Conservation (phyloP, 495 filamentous ascomycete genomes). For the Gamarada debralockiae region DNA sequence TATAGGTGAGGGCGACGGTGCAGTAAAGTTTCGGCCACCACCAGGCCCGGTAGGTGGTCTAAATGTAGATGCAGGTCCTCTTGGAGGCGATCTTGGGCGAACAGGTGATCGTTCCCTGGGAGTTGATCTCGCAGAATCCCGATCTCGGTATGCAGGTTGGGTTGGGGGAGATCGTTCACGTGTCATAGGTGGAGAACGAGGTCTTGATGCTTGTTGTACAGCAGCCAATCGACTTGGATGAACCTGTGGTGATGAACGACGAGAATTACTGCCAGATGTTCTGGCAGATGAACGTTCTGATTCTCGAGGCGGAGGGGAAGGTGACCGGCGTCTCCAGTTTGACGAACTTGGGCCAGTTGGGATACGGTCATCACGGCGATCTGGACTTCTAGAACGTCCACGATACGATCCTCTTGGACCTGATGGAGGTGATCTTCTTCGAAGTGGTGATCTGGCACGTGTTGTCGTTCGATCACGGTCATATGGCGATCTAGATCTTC, state of each 20-base stretch:
- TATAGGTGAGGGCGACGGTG: conserved; percentile 7
- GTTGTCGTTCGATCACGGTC: conserved; percentile 20
- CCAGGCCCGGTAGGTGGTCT: conserved; percentile 24
- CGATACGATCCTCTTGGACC: conserved; percentile 20
- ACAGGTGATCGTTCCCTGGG: conserved; percentile 24
- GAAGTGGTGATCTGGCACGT: conserved; percentile 12
- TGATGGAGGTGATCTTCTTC: conserved; percentile 22
- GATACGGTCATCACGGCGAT: conserved; percentile 20
- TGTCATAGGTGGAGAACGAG: conserved; percentile 17
- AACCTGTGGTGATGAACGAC: conserved; percentile 25
- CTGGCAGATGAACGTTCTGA: conserved; percentile 22
- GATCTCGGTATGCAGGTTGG: conserved; percentile 9
- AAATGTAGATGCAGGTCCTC: conserved; percentile 21
- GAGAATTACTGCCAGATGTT: conserved; percentile 24
- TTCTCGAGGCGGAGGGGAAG: conserved; percentile 20
- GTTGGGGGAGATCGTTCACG: conserved; percentile 19
- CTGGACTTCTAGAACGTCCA: conserved; percentile 21
- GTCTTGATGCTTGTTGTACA: conserved; percentile 14
- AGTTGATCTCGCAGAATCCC: conserved; percentile 18
- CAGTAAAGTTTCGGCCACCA: conserved; percentile 19
- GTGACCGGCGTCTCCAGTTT: conserved; percentile 21
- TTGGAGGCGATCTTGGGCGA: conserved; percentile 25
- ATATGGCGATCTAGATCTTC: conserved; percentile 27
- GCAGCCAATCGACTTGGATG: conserved; percentile 16
- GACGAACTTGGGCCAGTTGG: conserved; percentile 14